These are phyloP conservation scores for Colletotrichum eleusines DNA, from an alignment of 2,329 filamentous ascomycete genomes.

Conservation along the genomic window DNA sequence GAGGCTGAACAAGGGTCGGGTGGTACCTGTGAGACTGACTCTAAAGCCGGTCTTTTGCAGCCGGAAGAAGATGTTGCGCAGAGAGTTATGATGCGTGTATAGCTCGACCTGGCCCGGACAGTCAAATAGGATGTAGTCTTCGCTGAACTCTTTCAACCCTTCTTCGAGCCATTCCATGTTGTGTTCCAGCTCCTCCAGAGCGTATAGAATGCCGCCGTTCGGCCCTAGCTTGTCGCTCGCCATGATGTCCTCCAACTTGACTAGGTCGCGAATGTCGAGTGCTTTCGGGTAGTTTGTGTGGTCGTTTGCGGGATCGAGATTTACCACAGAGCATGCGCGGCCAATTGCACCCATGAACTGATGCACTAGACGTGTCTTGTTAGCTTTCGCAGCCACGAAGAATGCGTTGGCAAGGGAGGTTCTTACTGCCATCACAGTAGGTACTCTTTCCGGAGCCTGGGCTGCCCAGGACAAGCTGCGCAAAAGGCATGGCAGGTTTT, in stretches of 20 bases:
- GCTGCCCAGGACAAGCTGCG: slow-evolving; percentile 90
- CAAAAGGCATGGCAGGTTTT: slow-evolving; percentile 66
- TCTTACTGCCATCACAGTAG: slow-evolving; percentile 92
- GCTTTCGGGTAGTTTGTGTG: slow-evolving; percentile 89
- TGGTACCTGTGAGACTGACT: slow-evolving; percentile 66
- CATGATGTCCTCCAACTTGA: slow-evolving; percentile 97
- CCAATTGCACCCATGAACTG: slow-evolving; percentile 98
- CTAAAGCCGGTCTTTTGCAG: slow-evolving; percentile 93
- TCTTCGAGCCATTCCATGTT: slow-evolving; percentile 94
- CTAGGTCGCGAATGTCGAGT: slow-evolving; percentile 88
- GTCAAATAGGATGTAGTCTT: slow-evolving; percentile 95
- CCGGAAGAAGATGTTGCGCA: slow-evolving; percentile 91
- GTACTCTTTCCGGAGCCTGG: slow-evolving; percentile 97
- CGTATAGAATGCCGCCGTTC: slow-evolving; percentile 93
- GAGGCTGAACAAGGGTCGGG: not conserved
- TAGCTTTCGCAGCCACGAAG: slow-evolving; percentile 24
- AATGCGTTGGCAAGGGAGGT: slow-evolving; percentile 11
- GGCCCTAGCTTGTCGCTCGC: slow-evolving; percentile 88
- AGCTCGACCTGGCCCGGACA: slow-evolving; percentile 97
- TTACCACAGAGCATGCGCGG: slow-evolving; percentile 93
- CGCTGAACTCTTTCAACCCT: slow-evolving; percentile 81
- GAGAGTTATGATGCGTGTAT: slow-evolving; percentile 92
- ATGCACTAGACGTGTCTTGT: slow-evolving; percentile 71
- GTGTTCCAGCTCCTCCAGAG: slow-evolving; percentile 92
- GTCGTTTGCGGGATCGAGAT: slow-evolving; percentile 97